Evolutionary conservation across 208 protist genomes (phyloP).

Genomic region (Blastocrithidia nonstop): DNA sequence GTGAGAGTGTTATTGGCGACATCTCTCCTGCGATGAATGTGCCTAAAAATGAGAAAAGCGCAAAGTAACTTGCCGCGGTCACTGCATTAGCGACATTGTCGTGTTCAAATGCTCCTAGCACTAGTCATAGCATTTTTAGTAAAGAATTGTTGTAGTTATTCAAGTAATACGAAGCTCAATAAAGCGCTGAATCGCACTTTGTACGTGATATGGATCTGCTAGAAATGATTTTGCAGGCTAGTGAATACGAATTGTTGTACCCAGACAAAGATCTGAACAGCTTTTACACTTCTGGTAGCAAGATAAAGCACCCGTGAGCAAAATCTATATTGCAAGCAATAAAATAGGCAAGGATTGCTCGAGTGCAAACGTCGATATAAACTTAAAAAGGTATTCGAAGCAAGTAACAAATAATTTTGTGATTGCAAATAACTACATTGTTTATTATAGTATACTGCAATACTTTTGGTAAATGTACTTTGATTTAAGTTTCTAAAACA

Average conservation of each 20-base stretch:
- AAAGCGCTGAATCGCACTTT: slow-evolving; percentile 65
- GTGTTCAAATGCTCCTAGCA: slow-evolving; percentile 6
- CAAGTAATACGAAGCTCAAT: slow-evolving; percentile 77
- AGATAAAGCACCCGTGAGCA: slow-evolving; percentile 68
- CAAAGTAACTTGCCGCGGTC: slow-evolving; percentile 47
- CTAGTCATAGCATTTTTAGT: slow-evolving; percentile 21
- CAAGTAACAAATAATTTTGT: no score
- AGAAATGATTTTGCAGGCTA: slow-evolving; percentile 86
- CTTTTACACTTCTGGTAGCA: slow-evolving; percentile 60
- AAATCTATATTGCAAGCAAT: slow-evolving; percentile 52
- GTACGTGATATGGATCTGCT: slow-evolving; percentile 87
- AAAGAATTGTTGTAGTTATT: slow-evolving; percentile 54
- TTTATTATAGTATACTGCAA: no score
- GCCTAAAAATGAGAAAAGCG: slow-evolving; percentile 62
- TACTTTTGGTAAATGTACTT: no score
- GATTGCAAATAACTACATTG: no score
- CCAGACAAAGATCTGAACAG: slow-evolving; percentile 49
- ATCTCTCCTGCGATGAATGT: slow-evolving; percentile 75
- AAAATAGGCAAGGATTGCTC: slow-evolving; percentile 9
- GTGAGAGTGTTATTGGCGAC: slow-evolving; percentile 81
- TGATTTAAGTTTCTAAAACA: no score
- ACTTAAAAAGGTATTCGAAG: no score
- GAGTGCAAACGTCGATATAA: no score
- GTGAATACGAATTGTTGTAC: slow-evolving; percentile 58
- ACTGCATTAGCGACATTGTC: slow-evolving; percentile 19